Base-by-base conservation (phyloP, 805 yeast species). In the Wickerhamiella azymoides region DNA sequence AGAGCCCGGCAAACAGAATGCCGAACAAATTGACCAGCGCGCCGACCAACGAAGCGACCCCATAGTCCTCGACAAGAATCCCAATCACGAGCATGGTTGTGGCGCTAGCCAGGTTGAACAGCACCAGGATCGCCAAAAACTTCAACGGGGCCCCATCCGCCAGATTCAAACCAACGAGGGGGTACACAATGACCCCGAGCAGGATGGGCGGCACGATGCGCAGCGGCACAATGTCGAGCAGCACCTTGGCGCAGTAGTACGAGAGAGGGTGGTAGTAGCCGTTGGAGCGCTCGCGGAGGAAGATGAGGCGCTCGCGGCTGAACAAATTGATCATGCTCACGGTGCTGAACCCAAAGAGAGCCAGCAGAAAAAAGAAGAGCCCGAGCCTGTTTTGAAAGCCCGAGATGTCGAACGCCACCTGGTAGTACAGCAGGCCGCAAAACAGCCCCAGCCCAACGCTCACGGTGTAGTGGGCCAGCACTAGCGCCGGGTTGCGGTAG, bases 361-460 rank as follows among this genome's bases (percentile, higher is more conserved):
- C 84, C 50, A 92, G 69, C 43, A 88, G 64, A 62, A 92, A 92
- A 68, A 92, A 89, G 63, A 92, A 92, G 49, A 92, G 68, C 0
- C 98, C 98, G 52, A 92, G 70, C 55, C 98, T 72, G 63, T 92
- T 92, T 62, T 92, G 98, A 69, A 92, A 92, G 0, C 98, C 98
- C 56, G 94, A 79, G 46, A 92, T 89, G 60, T 89, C 96, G 58
- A 85, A 82, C 36, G 78, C 68, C 21, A 89, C 78, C 57, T 85
- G 71, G 64, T 79, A 89, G 62, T 92, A 92, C 36, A 92, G 68
- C 42, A 74, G 74, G 0, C 97, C 96, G 62, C 95, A 79, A 63
- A 89, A 82, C 3, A 78, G 57, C 1, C 94, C 96, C 62, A 89
- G 75, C 13, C 79, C 60, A 8, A 84, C 62, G 0, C 96, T 80